A percentile compares a stretch with the other conserved stretches of the same genome.
Conservation (phyloP, 139 green algal genomes). For the Axilococcus clingmanii region DNA sequence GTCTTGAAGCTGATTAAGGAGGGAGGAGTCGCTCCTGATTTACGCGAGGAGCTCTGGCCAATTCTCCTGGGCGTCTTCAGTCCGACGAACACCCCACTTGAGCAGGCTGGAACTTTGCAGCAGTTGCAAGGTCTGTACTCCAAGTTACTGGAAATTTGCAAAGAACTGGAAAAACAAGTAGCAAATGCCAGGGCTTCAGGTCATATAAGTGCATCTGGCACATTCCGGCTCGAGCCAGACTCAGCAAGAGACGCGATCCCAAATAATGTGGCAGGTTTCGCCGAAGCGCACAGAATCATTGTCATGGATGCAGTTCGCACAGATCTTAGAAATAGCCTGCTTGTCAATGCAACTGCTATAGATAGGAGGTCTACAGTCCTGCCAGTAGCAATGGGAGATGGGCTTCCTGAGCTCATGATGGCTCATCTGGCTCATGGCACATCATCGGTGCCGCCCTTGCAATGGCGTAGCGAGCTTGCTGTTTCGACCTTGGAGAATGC, state of each 20-base stretch:
- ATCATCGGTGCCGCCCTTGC: constrained; percentile 11
- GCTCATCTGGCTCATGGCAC: constrained; percentile 3
- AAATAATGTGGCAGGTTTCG: constrained; percentile 41
- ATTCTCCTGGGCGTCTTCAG: constrained; percentile 46
- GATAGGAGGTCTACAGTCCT: constrained; percentile 6
- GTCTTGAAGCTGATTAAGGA: constrained; percentile 14
- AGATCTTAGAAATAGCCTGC: constrained; percentile 12
- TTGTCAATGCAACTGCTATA: neutral
- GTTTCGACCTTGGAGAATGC: constrained; percentile 22
- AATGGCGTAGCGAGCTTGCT: constrained; percentile 30
- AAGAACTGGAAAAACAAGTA: constrained; percentile 22
- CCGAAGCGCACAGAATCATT: constrained; percentile 59
- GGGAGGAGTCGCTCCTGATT: constrained; percentile 30
- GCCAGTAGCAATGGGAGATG: constrained; percentile 16
- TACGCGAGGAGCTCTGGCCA: constrained; percentile 45
- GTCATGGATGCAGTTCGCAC: constrained; percentile 56
- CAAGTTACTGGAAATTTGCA: constrained; percentile 40
- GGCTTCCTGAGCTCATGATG: constrained; percentile 28
- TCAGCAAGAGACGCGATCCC: constrained; percentile 27
- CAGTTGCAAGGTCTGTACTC: constrained; percentile 22
- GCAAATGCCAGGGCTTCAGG: neutral
- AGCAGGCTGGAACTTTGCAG: constrained; percentile 11
- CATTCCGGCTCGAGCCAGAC: neutral
- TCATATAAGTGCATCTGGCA: neutral
- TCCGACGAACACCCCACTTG: neutral